These are phyloP conservation scores for Caryopteris hybrid DNA, from an alignment of 305 asterid species.

Conservation along the genomic window DNA sequence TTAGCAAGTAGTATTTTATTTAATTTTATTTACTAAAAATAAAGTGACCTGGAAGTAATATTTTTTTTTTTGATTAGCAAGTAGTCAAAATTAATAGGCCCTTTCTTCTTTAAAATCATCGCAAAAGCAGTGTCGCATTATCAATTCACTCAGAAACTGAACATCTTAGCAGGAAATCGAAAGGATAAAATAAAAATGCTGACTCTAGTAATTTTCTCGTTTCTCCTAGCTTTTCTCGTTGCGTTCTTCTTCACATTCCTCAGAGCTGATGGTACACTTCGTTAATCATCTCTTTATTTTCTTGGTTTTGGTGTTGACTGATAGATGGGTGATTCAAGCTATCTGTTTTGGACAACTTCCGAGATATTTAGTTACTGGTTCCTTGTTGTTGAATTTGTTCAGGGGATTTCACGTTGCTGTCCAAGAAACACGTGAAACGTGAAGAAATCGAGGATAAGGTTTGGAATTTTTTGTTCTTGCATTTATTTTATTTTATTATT, in stretches of 20 bases:
- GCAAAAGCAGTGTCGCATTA: too few species aligned
- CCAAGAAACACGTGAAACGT: conserved; percentile 63
- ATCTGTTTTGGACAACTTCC: background rate
- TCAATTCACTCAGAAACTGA: conserved; percentile 2
- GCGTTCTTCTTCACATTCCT: conserved; percentile 45
- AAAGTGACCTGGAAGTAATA: too few species aligned
- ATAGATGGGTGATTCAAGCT: background rate
- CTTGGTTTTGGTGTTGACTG: too few species aligned
- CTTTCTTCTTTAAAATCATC: too few species aligned
- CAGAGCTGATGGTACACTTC: conserved; percentile 67
- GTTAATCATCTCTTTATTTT: background rate
- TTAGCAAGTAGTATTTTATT: too few species aligned
- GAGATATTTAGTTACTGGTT: background rate
- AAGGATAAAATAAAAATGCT: conserved; percentile 29
- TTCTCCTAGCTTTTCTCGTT: conserved; percentile 23
- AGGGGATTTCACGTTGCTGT: conserved; percentile 87
- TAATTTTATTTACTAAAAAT: too few species aligned
- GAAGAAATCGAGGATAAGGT: conserved; percentile 93
- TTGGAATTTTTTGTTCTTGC: too few species aligned
- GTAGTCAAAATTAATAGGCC: too few species aligned
- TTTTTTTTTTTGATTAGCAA: too few species aligned
- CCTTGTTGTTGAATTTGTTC: conserved; percentile 9
- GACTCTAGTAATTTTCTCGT: conserved; percentile 27
- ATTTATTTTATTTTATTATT: too few species aligned
- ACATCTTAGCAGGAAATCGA: background rate